Evolutionary conservation across 805 yeast genomes (phyloP).

Genomic region (Wickerhamiella kurtzmanii): DNA sequence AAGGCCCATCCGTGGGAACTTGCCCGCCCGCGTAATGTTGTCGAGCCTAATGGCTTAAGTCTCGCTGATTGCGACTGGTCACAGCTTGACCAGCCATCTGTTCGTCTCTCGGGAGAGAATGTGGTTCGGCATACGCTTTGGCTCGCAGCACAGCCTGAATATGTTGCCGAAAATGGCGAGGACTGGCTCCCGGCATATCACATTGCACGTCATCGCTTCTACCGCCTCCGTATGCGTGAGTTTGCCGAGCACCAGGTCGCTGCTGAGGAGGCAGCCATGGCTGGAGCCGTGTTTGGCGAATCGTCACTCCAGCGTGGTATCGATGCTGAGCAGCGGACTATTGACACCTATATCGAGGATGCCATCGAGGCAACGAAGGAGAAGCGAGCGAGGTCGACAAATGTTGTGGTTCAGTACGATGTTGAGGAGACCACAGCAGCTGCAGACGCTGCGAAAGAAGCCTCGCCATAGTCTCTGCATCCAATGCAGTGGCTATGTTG

Average conservation of each 20-base stretch:
- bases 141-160: conserved; percentile 30
- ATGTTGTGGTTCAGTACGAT: conserved; percentile 20
- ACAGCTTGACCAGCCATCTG: conserved; percentile 52
- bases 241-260: conserved; percentile 61
- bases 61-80: conserved; percentile 55
- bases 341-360: conserved; percentile 60
- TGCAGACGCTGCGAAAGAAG: background rate
- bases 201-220: conserved; percentile 76
- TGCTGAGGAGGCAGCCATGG: conserved; percentile 74
- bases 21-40: conserved; percentile 71
- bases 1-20: conserved; percentile 97
- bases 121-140: conserved; percentile 65
- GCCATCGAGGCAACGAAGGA: conserved; percentile 51
- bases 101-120: conserved; percentile 78
- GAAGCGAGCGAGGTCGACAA: conserved; percentile 17
- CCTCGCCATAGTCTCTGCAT: background rate
- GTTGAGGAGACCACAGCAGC: conserved; percentile 1
- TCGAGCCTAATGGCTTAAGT: conserved; percentile 53
- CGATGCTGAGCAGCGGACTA: conserved; percentile 52
- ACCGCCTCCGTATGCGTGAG: conserved; percentile 69
- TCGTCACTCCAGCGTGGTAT: conserved; percentile 56
- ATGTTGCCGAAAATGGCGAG: conserved; percentile 14
- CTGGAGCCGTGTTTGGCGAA: conserved; percentile 59
- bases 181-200: conserved; percentile 55
- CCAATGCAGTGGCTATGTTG: too few species aligned